phyloP scores from a whole-genome alignment of 2,329 filamentous ascomycete species.

The Seiridium unicorne region DNA sequence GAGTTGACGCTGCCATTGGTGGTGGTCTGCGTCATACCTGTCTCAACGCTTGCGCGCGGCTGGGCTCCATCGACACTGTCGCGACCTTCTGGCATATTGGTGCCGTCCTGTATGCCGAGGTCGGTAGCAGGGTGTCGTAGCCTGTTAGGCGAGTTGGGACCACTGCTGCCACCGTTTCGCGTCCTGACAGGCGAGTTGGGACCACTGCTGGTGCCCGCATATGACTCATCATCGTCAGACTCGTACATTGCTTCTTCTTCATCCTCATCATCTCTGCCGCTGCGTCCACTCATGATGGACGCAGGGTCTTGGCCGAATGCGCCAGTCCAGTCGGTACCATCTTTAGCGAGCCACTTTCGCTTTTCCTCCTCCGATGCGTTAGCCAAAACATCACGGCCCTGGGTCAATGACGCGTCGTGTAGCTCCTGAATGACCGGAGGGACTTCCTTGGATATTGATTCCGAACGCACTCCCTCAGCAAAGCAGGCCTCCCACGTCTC shows the following conservation, averaged over 20 bases:
- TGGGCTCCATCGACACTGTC: background rate
- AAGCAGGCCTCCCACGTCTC: conserved; percentile 93
- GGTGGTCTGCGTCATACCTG: conserved; percentile 18
- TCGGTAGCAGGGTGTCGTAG: conserved; percentile 23
- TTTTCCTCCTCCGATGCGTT: conserved; percentile 70
- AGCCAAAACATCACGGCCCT: conserved; percentile 79
- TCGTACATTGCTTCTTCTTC: conserved; percentile 38
- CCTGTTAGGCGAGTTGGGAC: conserved; percentile 13
- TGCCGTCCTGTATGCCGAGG: conserved; percentile 36
- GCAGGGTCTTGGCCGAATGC: conserved; percentile 79
- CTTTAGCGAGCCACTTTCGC: conserved; percentile 73
- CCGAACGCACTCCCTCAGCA: conserved; percentile 77
- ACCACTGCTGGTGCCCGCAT: conserved; percentile 16
- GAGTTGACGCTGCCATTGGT: conserved; percentile 11
- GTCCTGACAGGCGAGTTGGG: conserved; percentile 15
- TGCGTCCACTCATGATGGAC: conserved; percentile 35
- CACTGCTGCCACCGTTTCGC: conserved; percentile 17
- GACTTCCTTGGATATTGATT: conserved; percentile 70
- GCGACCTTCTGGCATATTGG: conserved; percentile 7
- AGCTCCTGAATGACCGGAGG: conserved; percentile 70
- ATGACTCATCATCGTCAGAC: conserved; percentile 20
- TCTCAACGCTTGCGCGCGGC: conserved; percentile 7
- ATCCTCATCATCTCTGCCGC: conserved; percentile 27
- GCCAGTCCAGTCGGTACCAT: conserved; percentile 82
- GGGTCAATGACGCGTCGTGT: conserved; percentile 77